Base-by-base conservation (phyloP, 2,329 filamentous ascomycete genomes). In the Alternaria tenuissima region DNA sequence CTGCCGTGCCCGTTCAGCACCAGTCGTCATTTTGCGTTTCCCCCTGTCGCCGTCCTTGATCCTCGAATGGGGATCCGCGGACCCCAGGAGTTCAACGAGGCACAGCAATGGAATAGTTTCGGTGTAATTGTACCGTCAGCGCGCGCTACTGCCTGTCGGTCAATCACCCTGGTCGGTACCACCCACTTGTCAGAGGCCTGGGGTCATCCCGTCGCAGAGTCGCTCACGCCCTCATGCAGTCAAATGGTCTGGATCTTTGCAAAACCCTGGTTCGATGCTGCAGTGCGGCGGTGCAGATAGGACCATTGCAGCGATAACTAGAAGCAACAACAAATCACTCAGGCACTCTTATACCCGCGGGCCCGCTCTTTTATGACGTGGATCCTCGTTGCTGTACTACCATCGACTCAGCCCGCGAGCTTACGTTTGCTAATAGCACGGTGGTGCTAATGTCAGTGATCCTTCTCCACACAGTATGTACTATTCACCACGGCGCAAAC, bases 121-220 rank as follows among this genome's bases (percentile, higher is more conserved):
- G 47, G 53, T 52, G 46, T 48, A 60, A 57, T 60, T 60, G 36
- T 30, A 28, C 46, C 43, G 58, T 57, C 58, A 52, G 57, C 57
- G 12, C 24, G 41, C 58, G 47, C 54, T 52, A 57, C 55, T n/a
- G 30, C 32, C 28, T 48, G 34, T 48, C 54, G 58, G 58, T 36
- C 48, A n/a, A 30, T 49, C 41, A 41, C 36, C 28, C 42, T 41
- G 36, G 38, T 32, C 42, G 39, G 18, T 42, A 18, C 18, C 34
- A 7, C n/a, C 39, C 24, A 41, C 57, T 36, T 41, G 22, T 42
- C 47, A 14, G 24, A 32, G 42, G 57, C 34, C 47, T 60, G 34
- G 53, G 53, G 38, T 32, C 38, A 24, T 39, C 52, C 26, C 20
- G 46, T 39, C 43, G 22, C 46, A 34, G 32, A 20, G 32, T 39